Conservation (phyloP, 352 stramenopile genomes). For the Detonula confervacea region DNA sequence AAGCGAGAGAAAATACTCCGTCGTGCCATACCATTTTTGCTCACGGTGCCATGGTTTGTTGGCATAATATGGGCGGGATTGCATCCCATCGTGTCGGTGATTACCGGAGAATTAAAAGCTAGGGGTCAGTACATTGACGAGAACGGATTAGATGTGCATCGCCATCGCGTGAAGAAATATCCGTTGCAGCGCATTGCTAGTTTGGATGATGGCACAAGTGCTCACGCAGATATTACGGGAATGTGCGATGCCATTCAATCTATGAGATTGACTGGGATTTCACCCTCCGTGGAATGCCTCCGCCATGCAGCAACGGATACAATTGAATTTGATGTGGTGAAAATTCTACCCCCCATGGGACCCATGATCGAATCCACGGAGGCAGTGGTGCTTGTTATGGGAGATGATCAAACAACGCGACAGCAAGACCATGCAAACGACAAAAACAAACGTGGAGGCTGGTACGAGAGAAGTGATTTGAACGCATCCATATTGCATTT, state of each 20-base stretch:
- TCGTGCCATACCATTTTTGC: slow-evolving; percentile 14
- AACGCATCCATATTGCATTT: slow-evolving; percentile 62
- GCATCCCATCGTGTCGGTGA: slow-evolving; percentile 70
- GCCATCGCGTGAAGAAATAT: slow-evolving; percentile 38
- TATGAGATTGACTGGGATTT: background rate
- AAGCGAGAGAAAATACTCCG: slow-evolving; percentile 10
- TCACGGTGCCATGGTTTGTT: slow-evolving; percentile 66
- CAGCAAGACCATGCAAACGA: slow-evolving; percentile 7
- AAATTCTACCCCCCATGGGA: slow-evolving; percentile 54
- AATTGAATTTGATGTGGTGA: slow-evolving; percentile 62
- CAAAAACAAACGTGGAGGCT: slow-evolving; percentile 27
- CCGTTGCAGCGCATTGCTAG: slow-evolving; percentile 17
- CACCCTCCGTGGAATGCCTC: slow-evolving; percentile 45
- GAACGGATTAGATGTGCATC: slow-evolving; percentile 68
- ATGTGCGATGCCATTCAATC: slow-evolving; percentile 39
- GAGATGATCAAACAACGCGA: background rate
- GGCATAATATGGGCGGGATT: slow-evolving; percentile 68
- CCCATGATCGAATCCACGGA: slow-evolving; percentile 54
- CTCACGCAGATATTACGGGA: background rate
- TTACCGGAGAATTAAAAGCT: slow-evolving; percentile 79
- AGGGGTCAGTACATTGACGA: slow-evolving; percentile 79
- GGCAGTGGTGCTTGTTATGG: slow-evolving; percentile 75
- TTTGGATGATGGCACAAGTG: background rate
- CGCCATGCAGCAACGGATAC: slow-evolving; percentile 19
- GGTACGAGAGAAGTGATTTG: slow-evolving; percentile 56